Conservation (phyloP, 1,139 yeast species). For the Hansenula lynferdii region DNA sequence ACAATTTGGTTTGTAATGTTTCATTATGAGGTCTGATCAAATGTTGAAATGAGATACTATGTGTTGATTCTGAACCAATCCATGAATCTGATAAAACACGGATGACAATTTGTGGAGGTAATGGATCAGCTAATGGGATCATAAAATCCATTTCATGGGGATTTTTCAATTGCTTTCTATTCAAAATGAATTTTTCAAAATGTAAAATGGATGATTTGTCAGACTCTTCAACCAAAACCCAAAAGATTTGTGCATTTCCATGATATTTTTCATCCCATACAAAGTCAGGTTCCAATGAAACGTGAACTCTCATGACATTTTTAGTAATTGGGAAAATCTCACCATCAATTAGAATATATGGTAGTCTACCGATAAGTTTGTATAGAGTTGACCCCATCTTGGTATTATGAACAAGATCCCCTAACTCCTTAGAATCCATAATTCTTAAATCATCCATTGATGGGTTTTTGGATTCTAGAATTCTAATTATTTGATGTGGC, state of each 20-base stretch:
- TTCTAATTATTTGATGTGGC: constrained; percentile 59
- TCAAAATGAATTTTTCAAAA: constrained; percentile 72
- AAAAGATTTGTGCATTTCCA: constrained; percentile 81
- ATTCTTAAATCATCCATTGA: constrained; percentile 70
- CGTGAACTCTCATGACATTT: constrained; percentile 79
- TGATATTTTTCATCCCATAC: constrained; percentile 80
- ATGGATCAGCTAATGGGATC: constrained; percentile 85
- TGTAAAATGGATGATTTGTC: constrained; percentile 72
- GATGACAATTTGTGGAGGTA: constrained; percentile 82
- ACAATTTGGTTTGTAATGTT: constrained; percentile 74
- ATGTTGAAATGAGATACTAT: constrained; percentile 85
- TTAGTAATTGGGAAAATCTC: constrained; percentile 90
- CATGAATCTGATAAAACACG: constrained; percentile 80
- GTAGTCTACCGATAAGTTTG: constrained; percentile 65
- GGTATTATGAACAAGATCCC: constrained; percentile 81
- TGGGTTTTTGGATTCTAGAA: constrained; percentile 60
- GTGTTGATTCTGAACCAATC: constrained; percentile 80
- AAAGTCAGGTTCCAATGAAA: constrained; percentile 69
- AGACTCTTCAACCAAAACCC: constrained; percentile 90
- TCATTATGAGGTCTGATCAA: constrained; percentile 85
- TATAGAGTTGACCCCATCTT: constrained; percentile 66
- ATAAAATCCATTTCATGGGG: constrained; percentile 83
- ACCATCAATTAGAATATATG: constrained; percentile 64
- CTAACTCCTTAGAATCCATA: constrained; percentile 72
- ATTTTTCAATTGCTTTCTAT: constrained; percentile 48